Conservation (phyloP, 805 yeast species). For the Candida berthetii region DNA sequence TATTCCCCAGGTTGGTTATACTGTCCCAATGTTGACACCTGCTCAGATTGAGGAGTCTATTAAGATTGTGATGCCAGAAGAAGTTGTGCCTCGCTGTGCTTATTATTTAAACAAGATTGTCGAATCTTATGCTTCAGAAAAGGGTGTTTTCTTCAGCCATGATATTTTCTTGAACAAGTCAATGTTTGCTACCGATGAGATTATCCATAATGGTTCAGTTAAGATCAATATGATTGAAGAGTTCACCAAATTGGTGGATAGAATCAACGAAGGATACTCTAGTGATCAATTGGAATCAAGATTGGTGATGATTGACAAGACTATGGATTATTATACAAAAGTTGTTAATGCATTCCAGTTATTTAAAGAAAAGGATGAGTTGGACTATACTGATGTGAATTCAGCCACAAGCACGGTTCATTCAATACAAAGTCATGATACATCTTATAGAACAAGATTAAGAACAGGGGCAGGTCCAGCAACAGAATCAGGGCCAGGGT, state of each 20-base stretch:
- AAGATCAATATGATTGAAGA: slow-evolving; percentile 19
- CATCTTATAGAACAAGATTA: background rate
- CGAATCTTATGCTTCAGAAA: slow-evolving; percentile 12
- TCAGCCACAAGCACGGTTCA: background rate
- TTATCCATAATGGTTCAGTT: slow-evolving; percentile 13
- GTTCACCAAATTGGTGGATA: slow-evolving; percentile 8
- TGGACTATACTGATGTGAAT: slow-evolving; percentile 1
- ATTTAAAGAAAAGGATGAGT: slow-evolving; percentile 1
- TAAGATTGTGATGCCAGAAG: slow-evolving; percentile 3
- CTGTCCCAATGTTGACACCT: background rate
- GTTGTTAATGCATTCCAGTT: slow-evolving; percentile 19
- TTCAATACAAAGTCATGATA: background rate
- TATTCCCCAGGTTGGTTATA: too few species aligned
- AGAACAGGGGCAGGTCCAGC: too few species aligned
- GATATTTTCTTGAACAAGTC: slow-evolving; percentile 10
- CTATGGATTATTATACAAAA: slow-evolving; percentile 15
- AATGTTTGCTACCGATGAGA: slow-evolving; percentile 9
- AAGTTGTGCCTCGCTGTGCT: slow-evolving; percentile 6
- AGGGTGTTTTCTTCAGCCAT: slow-evolving; percentile 11
- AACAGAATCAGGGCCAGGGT: too few species aligned
- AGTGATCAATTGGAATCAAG: slow-evolving; percentile 2
- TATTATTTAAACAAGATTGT: slow-evolving; percentile 9
- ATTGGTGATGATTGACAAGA: slow-evolving; percentile 6
- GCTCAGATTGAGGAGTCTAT: slow-evolving; percentile 1
- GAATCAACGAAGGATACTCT: slow-evolving; percentile 2